Base-by-base conservation (phyloP, 2,329 filamentous ascomycete species). In the Trichoderma sp. region DNA sequence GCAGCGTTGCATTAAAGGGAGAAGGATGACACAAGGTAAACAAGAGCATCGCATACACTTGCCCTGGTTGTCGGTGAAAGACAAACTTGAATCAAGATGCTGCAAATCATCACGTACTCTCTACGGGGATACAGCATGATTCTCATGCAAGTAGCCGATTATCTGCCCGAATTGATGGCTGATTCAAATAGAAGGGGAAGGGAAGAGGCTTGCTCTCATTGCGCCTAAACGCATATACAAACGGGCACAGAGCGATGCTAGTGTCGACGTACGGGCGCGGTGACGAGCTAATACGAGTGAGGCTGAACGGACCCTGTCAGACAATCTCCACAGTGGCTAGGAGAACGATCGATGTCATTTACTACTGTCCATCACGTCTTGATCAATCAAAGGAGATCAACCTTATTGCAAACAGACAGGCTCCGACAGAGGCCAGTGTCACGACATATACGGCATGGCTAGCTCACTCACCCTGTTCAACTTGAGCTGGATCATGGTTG, bases 231-330 rank as follows among this genome's bases (percentile, higher is more conserved):
- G 18, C 59, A 31, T 62, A 31, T 62, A 31, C 59, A 62, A 31
- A 62, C 59, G 29, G 59, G 59, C 59, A 62, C 59, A 33, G 29
- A 31, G 27, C 6, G 60, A 63, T 63, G 60, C 60, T 63, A 63
- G 60, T 33, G 60, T 63, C 60, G 18, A 21, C 60, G 18, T 63
- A n/a, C 31, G 60, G 60, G 60, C 60, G 60, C 60, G 60, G 60
- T 63, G 31, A 31, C 50, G 27, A 24, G 18, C 41, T 31, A 56
- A 56, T 24, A 65, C 62, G 62, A 71, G 59, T 24, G 69, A 72
- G 69, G 69, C 68, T 71, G 69, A 72, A 53, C 27, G 24, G 18
- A 16, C 71, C 71, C 60, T 65, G 71, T 73, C 71, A 21, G 21
- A n/a, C 18, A 31, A 50, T 38, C 59, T 31, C 27, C 24, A 33